Evolutionary conservation across 2,329 filamentous ascomycete species (phyloP).

Genomic region (Venturia asperata): DNA sequence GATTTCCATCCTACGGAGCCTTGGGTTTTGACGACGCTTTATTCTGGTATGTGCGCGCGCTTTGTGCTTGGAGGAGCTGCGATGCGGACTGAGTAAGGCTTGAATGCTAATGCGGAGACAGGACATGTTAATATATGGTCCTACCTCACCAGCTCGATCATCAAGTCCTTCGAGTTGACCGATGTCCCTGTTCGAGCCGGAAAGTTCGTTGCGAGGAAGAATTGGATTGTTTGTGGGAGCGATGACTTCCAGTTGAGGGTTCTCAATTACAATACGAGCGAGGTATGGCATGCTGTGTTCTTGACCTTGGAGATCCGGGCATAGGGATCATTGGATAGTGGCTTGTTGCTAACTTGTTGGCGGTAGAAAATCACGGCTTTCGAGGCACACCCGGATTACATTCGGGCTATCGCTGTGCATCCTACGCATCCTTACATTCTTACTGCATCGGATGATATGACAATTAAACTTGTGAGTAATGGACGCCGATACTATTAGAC

Average conservation of each 20-base stretch:
- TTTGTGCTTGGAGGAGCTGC: background rate
- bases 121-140: conserved; percentile 98
- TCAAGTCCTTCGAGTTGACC: conserved; percentile 98
- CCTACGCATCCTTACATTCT: conserved; percentile 92
- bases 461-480: conserved; percentile 77
- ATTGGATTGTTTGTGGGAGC: conserved; percentile 95
- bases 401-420: conserved; percentile 91
- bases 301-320: background rate
- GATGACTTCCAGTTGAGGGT: conserved; percentile 73
- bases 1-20: conserved; percentile 24
- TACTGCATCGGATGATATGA: conserved; percentile 55
- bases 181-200: conserved; percentile 96
- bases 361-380: conserved; percentile 78
- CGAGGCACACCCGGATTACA: conserved; percentile 87
- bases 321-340: background rate
- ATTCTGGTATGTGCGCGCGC: conserved; percentile 60
- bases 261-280: conserved; percentile 99
- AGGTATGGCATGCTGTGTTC: conserved; percentile 36
- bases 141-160: conserved; percentile 49
- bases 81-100: background rate
- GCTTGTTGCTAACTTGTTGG: background rate
- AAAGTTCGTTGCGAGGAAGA: conserved; percentile 94
- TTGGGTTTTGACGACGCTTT: conserved; percentile 79
- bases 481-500: no score
- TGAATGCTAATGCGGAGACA: background rate